Evolutionary conservation across 2,329 filamentous ascomycete species (phyloP), one percentile per base, ranked within the genome.

Genomic region (Exophiala dermatitidis): DNA sequence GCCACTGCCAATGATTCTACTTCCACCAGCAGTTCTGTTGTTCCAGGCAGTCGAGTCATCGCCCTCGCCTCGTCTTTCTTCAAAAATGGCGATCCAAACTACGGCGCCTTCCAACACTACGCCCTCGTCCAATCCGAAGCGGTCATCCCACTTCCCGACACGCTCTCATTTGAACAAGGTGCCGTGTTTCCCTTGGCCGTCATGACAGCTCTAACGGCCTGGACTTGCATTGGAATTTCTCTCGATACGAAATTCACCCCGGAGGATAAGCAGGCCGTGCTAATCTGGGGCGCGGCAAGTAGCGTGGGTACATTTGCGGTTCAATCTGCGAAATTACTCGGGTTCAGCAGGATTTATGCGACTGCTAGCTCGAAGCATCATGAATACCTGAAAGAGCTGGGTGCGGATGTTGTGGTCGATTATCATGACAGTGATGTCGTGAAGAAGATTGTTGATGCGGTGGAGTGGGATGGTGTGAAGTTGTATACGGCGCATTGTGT

Each of bases 401-500:
- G 72, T 3, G 71, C 72, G 2, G 65, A 73, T 36, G 67, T 66
- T 7, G 70, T 71, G 0, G 73, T 75, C 43, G 74, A 77, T 56
- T 76, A 77, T 60, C 67, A 66, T 5, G 52, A 8, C 7, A 8
- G 7, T 12, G 38, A 42, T 42, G 38, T 42, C 38, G 38, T 42
- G 38, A 10, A 8, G 6, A 52, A 72, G 1, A 72, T 76, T 6
- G 46, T 72, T 26, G 62, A 66, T 0, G 66, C 69, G 1, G 73
- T 71, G 0, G 67, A 48, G 2, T 56, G 66, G 4, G 69, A 74
- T 12, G 67, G 66, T 19, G 32, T 46, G 29, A 43, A 38, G 3
- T 41, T 63, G 31, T 38, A 46, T 10, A 53, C 34, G 5, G 62
- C 61, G 33, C 50, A 58, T 42, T 54, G 50, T 29, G 50, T 57